Base-by-base conservation (phyloP, 106 monocot genomes). In the Agapanthus africanus region DNA sequence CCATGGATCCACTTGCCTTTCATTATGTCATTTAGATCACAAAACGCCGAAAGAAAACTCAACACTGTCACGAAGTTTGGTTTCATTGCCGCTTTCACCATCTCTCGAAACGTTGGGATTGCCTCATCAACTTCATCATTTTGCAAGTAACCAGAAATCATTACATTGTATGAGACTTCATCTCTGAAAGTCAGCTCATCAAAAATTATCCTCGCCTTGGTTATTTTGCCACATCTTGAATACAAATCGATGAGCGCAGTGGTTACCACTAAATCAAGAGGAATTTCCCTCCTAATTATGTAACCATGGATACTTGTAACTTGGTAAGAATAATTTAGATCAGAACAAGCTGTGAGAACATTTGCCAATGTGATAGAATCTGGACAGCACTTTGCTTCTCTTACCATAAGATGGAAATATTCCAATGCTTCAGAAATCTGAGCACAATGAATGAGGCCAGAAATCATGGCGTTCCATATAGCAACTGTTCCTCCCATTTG, bases 361-460 rank as follows among this genome's bases (percentile, higher is more conserved):
- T 85, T 90, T 41, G 85, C 66, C 47, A 83, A 49, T 40, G 89
- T 90, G 72, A 85, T 70, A 18, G 72, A 74, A 79, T 90, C 85
- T 5, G 82, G 89, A 4, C n/a, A 35, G 49, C 79, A 21, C 4
- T 77, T 77, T 50, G 38, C 44, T 40, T 82, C 77, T 40, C 83
- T 74, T 52, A 50, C 39, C 82, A 90, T 77, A 37, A 47, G 25
- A 69, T 11, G 40, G 54, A 80, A 85, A 54, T 38, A 23, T 41
- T 63, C 11, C 15, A 90, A 38, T 41, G 85, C 85, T 47, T 85
- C 76, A 4, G 11, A 77, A 50, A 70, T 72, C 40, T 76, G 66
- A 18, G 76, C 82, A 66, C 56, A 52, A 30, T 60, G 74, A 80
- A 70, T 34, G 62, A 83, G 80, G 4, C 82, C 68, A 40, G 77